A percentile compares a stretch with the other conserved stretches of the same genome.
Conservation (phyloP, 1,139 yeast genomes). For the Zygosaccharomyces sapae region DNA sequence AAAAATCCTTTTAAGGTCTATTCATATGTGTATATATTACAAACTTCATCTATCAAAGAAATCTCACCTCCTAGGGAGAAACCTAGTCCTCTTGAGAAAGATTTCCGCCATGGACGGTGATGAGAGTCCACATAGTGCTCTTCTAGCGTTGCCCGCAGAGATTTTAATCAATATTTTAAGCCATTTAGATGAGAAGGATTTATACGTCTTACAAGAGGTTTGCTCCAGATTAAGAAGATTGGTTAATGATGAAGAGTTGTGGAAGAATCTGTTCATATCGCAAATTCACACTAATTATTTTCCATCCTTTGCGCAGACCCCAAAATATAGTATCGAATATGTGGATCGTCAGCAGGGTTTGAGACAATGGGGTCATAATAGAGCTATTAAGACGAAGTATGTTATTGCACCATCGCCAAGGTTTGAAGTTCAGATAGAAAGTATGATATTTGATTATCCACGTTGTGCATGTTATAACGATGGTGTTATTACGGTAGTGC, state of each 20-base stretch:
- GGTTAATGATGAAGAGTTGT: constrained; percentile 54
- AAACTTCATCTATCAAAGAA: neutral
- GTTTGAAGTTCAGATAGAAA: constrained; percentile 27
- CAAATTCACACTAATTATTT: constrained; percentile 47
- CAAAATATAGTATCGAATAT: constrained; percentile 53
- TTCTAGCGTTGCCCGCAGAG: constrained; percentile 52
- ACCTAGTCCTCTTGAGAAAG: neutral
- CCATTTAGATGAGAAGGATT: constrained; percentile 52
- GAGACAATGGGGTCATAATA: constrained; percentile 53
- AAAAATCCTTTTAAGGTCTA: no score
- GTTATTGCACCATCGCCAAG: constrained; percentile 27
- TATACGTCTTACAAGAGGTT: constrained; percentile 48
- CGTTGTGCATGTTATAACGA: constrained; percentile 37
- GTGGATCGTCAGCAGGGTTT: constrained; percentile 43
- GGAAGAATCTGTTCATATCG: constrained; percentile 54
- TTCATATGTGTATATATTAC: neutral
- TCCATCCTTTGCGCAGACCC: constrained; percentile 54
- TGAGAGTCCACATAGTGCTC: constrained; percentile 1
- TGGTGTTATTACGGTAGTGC: constrained; percentile 36
- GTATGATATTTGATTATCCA: constrained; percentile 37
- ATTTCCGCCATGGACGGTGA: neutral
- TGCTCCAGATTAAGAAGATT: constrained; percentile 51
- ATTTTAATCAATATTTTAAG: constrained; percentile 53
- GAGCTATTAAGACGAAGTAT: constrained; percentile 36
- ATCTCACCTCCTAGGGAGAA: neutral